Base-by-base conservation (phyloP, 352 stramenopile genomes). In the Pythium phragmitis region DNA sequence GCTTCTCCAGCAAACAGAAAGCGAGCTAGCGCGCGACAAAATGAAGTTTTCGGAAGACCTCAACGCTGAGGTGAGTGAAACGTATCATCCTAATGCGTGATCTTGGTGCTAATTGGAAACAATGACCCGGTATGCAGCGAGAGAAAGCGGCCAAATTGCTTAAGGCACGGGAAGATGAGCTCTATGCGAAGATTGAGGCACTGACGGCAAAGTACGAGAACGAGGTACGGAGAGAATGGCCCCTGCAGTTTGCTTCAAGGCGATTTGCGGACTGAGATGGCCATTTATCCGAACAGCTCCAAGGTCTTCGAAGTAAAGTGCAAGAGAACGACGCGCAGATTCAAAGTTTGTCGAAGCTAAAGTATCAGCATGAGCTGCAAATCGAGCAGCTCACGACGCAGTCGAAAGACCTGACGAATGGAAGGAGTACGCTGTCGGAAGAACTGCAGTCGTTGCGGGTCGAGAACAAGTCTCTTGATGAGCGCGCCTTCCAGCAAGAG, bases 391-490 rank as follows among this genome's bases (percentile, higher is more conserved):
- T 96, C 12, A 79, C 72, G 11, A 68, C 60, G 3, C 85, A 92
- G 53, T 78, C 80, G 14, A 75, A 84, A 34, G 79, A 93, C 46
- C 69, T 92, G 5, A 72, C 59, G 17, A 75, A 76, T 14, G 69
- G 71, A 11, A 89, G 77, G 50, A 74, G 57, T 41, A 42, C 55
- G 1, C 57, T 90, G 0, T 68, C 63, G 4, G 68, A 69, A 6
- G 82, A 93, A 57, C 52, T 95, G 12, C 74, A 85, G 37, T 59
- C 70, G 14, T 49, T 95, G 8, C 82, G 84, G 19, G 63, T 59
- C 16, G 66, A 91, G 42, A 95, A 93, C 64, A 93, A 95, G 64
- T 60, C 77, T n/a, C 65, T 95, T n/a, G 86, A 95, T 54, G 77
- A 92, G 53, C 80, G 82, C 7, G 70, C 78, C 1, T 95, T 95